Base-by-base conservation (phyloP, 2,329 filamentous ascomycete genomes). In the Pezicula neosporulosa region DNA sequence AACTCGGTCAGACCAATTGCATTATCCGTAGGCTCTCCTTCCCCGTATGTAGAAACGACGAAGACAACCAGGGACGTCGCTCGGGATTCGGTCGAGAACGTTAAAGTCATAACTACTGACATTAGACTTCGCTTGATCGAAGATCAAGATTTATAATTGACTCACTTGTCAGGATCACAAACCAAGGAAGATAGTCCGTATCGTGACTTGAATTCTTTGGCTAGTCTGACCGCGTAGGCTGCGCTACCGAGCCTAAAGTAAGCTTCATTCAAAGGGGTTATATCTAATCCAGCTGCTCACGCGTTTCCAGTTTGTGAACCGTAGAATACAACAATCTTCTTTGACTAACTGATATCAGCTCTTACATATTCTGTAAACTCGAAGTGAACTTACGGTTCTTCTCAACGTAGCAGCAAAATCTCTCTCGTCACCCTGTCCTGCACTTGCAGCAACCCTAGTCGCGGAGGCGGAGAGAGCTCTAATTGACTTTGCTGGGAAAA, bases 261-360 rank as follows among this genome's bases (percentile, higher is more conserved):
- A 33, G 30, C 30, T 33, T 10, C 30, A 33, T 10, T 7, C 12
- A 3, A 33, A 24, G 6, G 24, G 4, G 12, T 9, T 33, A 2
- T 39, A 8, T 39, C 37, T 21, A 6, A 15, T 3, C 37, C 19
- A 39, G 37, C 44, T 47, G 30, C 65, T 53, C 75, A 71, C 0
- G 72, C 70, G 0, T 70, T 74, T 9, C 73, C 72, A 7, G 71
- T 73, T 52, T 75, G 72, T 3, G 72, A 74, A 19, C 71, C 72
- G 68, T 68, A 76, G 63, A 76, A 72, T 37, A 75, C 65, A 24
- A 74, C 37, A 35, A 33, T 33, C 12, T 33, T 33, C 30, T 33
- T 33, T 10, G 9, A 10, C 30, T 33, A 9, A 9, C 30, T 13
- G 30, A 13, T 33, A 33, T 33, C 30, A 33, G 30, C 30, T 33